These are phyloP conservation scores for Ampelocalamus luodianensis DNA, from an alignment of 176 grass and related monocot genomes.

Conservation along the genomic window DNA sequence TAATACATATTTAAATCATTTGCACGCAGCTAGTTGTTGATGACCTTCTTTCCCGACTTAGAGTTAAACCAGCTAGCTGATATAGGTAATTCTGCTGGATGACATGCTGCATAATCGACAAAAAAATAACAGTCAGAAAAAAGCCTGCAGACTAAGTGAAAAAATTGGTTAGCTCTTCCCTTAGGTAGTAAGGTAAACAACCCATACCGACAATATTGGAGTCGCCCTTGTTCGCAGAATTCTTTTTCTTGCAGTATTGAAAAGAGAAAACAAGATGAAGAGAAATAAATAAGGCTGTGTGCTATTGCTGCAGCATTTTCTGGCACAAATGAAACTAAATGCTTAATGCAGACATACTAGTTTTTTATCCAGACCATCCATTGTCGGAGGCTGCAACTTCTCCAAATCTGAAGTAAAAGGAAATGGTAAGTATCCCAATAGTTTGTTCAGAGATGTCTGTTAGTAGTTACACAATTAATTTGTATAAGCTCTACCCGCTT, in stretches of 20 bases:
- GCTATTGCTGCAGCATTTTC: neutral
- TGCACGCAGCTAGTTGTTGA: neutral
- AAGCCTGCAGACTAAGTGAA: neutral
- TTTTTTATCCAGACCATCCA: slow-evolving; percentile 88
- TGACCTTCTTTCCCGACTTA: slow-evolving; percentile 81
- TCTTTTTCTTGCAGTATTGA: slow-evolving; percentile 52
- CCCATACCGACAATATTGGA: slow-evolving; percentile 60
- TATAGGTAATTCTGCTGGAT: slow-evolving; percentile 45
- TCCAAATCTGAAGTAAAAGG: slow-evolving; percentile 61
- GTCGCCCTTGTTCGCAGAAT: slow-evolving; percentile 51
- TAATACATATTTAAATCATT: neutral
- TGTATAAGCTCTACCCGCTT: slow-evolving; percentile 51
- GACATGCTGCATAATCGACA: slow-evolving; percentile 38
- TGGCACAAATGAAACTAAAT: neutral
- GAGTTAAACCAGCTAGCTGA: slow-evolving; percentile 84
- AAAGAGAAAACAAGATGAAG: neutral
- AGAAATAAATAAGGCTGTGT: neutral
- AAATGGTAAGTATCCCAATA: neutral
- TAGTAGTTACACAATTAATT: neutral
- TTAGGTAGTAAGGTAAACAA: neutral
- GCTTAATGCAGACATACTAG: slow-evolving; percentile 58
- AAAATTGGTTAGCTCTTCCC: neutral
- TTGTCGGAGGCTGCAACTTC: slow-evolving; percentile 62
- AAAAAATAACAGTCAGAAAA: slow-evolving; percentile 31
- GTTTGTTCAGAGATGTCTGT: neutral